phyloP scores from a whole-genome alignment of 1,284 basidiomycete species.

The Golubevia sp. region DNA sequence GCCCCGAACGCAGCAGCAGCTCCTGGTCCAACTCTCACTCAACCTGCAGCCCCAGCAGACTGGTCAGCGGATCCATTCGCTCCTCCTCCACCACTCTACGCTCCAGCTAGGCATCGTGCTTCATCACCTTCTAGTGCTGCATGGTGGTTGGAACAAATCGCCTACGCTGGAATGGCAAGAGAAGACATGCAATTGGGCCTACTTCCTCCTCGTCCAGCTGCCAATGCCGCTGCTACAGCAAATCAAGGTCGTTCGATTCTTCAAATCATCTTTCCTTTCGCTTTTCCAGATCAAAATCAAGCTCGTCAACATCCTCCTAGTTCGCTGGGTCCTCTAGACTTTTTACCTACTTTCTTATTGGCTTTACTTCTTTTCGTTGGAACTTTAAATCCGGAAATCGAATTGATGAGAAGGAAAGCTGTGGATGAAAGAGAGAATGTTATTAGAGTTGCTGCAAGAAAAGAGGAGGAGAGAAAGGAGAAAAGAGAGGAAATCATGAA shows the following conservation, averaged over 20 bases:
- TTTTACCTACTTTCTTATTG: conserved; percentile 9
- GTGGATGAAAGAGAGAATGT: conserved; percentile 27
- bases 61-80: conserved; percentile 6
- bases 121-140: conserved; percentile 13
- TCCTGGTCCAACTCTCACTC: too few species aligned
- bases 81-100: conserved; percentile 19
- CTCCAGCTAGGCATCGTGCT: conserved; percentile 11
- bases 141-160: conserved; percentile 29
- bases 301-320: neutral
- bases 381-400: conserved; percentile 35
- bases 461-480: conserved; percentile 11
- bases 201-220: conserved; percentile 2
- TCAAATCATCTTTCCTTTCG: neutral
- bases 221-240: too few species aligned
- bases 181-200: conserved; percentile 34
- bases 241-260: neutral
- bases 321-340: neutral
- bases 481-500: neutral
- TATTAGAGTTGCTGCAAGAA: conserved; percentile 4
- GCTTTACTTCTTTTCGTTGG: conserved; percentile 24
- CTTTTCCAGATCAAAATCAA: neutral
- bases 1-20: neutral
- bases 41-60: too few species aligned
- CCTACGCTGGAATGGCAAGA: conserved; percentile 23
- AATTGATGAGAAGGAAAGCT: conserved; percentile 24